Conservation (phyloP, 2,329 filamentous ascomycete species). For the Calonectria ilicicola region DNA sequence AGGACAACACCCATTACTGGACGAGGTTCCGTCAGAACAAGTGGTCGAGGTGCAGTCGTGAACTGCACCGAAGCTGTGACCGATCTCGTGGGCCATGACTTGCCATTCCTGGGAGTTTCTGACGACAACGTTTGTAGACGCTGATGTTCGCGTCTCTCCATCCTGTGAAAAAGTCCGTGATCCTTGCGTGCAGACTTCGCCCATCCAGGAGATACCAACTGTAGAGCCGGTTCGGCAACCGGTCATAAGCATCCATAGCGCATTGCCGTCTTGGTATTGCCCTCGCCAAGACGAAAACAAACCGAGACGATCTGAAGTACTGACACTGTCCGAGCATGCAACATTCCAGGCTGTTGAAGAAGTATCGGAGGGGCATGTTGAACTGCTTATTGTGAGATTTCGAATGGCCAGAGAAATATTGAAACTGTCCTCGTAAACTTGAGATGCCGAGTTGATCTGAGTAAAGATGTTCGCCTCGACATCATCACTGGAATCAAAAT, state of each 20-base stretch:
- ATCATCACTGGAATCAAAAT: conserved; percentile 72
- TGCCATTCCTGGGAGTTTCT: conserved; percentile 86
- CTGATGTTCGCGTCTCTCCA: conserved; percentile 76
- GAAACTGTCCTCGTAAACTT: conserved; percentile 85
- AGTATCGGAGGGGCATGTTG: conserved; percentile 72
- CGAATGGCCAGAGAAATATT: conserved; percentile 88
- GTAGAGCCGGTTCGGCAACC: conserved; percentile 81
- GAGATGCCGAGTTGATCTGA: conserved; percentile 87
- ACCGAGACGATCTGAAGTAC: conserved; percentile 80
- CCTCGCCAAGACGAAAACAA: conserved; percentile 87
- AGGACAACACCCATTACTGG: conserved; percentile 71
- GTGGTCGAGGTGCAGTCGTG: conserved; percentile 32
- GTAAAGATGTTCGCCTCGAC: conserved; percentile 78
- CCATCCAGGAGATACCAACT: conserved; percentile 89
- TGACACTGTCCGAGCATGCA: conserved; percentile 68
- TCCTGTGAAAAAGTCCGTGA: conserved; percentile 44
- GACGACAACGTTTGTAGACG: conserved; percentile 84
- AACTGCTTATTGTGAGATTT: conserved; percentile 80
- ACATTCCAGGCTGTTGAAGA: conserved; percentile 80
- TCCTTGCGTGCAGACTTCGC: conserved; percentile 76
- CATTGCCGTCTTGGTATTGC: conserved; percentile 75
- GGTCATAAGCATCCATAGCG: conserved; percentile 86
- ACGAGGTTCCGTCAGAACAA: conserved; percentile 14
- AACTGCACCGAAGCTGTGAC: conserved; percentile 62
- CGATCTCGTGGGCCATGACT: conserved; percentile 88